Percentiles rank a stretch among this genome's conserved stretches.
These are phyloP conservation scores for Dothideomycetes sp. DNA, from an alignment of 2,329 filamentous ascomycete species.

Conservation along the genomic window DNA sequence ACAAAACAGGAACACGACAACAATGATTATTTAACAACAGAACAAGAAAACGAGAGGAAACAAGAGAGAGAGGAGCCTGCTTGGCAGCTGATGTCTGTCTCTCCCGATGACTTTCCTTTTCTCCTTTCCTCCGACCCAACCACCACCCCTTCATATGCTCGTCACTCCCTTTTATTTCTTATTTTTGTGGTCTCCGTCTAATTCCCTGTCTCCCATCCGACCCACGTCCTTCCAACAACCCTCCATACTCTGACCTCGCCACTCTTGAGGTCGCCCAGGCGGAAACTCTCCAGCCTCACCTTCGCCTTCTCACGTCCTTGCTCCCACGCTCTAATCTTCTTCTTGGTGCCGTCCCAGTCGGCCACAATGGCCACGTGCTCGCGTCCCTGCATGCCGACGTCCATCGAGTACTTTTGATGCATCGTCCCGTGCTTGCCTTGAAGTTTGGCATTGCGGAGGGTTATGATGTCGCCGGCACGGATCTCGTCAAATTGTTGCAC, in stretches of 20 bases:
- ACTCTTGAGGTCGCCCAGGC: conserved; percentile 79
- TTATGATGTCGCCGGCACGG: conserved; percentile 82
- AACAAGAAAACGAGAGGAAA: too few species aligned
- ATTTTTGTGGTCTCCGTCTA: too few species aligned
- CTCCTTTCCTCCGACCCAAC: too few species aligned
- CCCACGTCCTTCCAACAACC: conserved; percentile 83
- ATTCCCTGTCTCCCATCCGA: conserved; percentile 61
- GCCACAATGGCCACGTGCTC: conserved; percentile 83
- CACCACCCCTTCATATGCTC: too few species aligned
- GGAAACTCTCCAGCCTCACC: conserved; percentile 87
- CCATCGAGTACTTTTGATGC: conserved; percentile 84
- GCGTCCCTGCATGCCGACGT: conserved; percentile 58
- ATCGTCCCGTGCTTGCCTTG: conserved; percentile 91
- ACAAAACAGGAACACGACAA: too few species aligned
- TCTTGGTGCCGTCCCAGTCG: conserved; percentile 98
- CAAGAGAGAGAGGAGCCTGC: too few species aligned
- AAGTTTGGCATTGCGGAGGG: conserved; percentile 84
- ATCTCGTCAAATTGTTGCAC: conserved; percentile 89
- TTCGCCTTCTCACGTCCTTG: conserved; percentile 90
- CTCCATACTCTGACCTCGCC: conserved; percentile 97
- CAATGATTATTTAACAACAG: too few species aligned
- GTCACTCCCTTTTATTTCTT: too few species aligned
- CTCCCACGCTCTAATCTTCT: conserved; percentile 92
- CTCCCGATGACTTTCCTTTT: too few species aligned
- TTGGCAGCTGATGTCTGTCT: too few species aligned